These are phyloP conservation scores for Globisporangium okanoganense DNA, from an alignment of 352 stramenopile species.

Conservation along the genomic window DNA sequence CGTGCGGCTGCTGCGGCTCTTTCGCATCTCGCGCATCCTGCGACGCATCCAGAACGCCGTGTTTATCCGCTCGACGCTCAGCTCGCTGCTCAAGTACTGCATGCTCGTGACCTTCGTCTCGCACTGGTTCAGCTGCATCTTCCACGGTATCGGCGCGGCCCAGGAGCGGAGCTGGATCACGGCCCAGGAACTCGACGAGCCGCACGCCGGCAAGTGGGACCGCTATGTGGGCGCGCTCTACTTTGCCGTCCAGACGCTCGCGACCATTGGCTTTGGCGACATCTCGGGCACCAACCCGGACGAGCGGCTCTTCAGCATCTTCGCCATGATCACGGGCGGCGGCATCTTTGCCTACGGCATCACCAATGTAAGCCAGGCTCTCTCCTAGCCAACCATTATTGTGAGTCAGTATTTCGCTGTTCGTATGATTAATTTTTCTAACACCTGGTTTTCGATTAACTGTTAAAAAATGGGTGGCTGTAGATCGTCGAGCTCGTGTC, in stretches of 20 bases:
- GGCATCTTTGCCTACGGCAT: constrained; percentile 84
- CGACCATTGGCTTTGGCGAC: constrained; percentile 74
- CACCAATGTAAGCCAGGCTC: constrained; percentile 53
- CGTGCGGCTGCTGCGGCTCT: constrained; percentile 27
- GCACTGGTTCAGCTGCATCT: constrained; percentile 62
- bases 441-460: no score
- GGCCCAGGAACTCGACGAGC: neutral
- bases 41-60: constrained; percentile 41
- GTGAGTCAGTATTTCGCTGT: no score
- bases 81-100: constrained; percentile 76
- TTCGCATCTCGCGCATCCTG: constrained; percentile 71
- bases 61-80: constrained; percentile 68
- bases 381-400: no score
- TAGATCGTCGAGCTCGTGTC: constrained; percentile 37
- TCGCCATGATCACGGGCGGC: constrained; percentile 69
- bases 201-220: constrained; percentile 16
- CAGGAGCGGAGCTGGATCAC: constrained; percentile 6
- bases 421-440: no score
- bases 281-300: constrained; percentile 45
- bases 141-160: constrained; percentile 13
- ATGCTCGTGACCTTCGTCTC: constrained; percentile 77
- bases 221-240: constrained; percentile 29
- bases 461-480: neutral
- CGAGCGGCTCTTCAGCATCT: constrained; percentile 69
- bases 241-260: constrained; percentile 34